Percentiles rank a stretch among this genome's conserved stretches.
Evolutionary conservation across 257 asterid species (phyloP).

Genomic region (Perilla frutescens): DNA sequence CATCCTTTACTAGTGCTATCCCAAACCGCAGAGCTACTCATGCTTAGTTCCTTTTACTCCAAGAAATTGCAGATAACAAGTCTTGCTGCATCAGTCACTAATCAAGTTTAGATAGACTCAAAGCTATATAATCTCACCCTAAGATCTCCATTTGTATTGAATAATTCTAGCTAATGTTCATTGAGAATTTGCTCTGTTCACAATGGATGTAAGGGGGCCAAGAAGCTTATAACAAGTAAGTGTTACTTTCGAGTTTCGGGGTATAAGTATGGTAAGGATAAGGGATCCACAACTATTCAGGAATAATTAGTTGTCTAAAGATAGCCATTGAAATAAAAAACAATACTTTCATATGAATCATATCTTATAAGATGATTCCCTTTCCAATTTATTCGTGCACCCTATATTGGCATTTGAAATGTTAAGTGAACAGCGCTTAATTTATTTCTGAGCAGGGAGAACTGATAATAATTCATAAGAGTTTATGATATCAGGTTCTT

Average conservation of each 20-base stretch:
- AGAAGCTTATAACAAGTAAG: not conserved
- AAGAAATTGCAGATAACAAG: not conserved
- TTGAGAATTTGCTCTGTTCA: not conserved
- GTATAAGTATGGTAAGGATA: not conserved
- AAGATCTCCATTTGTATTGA: not conserved
- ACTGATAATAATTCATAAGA: not conserved
- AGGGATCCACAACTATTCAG: not conserved
- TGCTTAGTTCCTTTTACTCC: not conserved
- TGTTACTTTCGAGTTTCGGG: not conserved
- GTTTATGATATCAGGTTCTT: not conserved
- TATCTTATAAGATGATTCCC: not conserved
- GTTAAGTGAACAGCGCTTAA: not conserved
- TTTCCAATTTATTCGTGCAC: not conserved
- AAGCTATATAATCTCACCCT: not conserved
- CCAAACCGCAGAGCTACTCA: slow-evolving; percentile 11
- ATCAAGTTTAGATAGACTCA: not conserved
- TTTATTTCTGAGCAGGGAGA: slow-evolving; percentile 7
- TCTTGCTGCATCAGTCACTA: not conserved
- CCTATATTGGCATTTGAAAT: not conserved
- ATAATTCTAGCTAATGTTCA: not conserved
- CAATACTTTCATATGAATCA: too few relatives aligned
- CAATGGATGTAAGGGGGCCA: not conserved
- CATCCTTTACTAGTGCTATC: not conserved
- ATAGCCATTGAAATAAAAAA: not conserved
- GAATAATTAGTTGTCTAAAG: not conserved